These are phyloP conservation scores for Trichoderma sp. DNA, from an alignment of 2,329 filamentous ascomycete genomes.

Conservation along the genomic window DNA sequence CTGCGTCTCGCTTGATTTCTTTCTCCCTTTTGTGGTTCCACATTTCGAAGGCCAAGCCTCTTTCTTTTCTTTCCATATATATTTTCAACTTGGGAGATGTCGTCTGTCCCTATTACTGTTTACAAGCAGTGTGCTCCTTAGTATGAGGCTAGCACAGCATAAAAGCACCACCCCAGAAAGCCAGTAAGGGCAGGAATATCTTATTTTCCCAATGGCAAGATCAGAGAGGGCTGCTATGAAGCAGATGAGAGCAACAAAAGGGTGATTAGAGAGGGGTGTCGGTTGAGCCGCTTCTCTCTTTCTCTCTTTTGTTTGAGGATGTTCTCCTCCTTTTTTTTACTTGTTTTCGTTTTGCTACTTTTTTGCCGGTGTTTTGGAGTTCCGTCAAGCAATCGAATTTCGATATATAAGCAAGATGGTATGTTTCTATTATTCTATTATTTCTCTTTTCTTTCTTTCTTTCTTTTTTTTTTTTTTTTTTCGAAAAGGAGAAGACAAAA, in stretches of 20 bases:
- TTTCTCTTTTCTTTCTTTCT: no score
- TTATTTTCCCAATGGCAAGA: not conserved
- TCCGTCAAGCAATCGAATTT: not conserved
- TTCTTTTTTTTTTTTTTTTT: no score
- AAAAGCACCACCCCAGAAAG: not conserved
- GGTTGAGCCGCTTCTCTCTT: not conserved
- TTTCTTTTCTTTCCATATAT: not conserved
- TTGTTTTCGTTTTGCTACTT: not conserved
- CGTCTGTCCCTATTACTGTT: not conserved
- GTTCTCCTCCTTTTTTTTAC: not conserved
- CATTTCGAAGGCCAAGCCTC: not conserved
- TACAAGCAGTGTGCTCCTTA: not conserved
- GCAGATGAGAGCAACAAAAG: not conserved
- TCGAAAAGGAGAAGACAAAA: not conserved
- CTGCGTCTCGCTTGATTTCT: constrained; percentile 8
- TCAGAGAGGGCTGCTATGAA: not conserved
- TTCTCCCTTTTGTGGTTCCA: not conserved
- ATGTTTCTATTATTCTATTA: not conserved
- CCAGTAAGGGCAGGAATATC: not conserved
- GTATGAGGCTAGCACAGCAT: not conserved
- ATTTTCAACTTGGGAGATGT: not conserved
- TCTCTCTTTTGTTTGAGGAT: not conserved
- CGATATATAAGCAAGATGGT: constrained; percentile 1
- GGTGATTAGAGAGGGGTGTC: not conserved
- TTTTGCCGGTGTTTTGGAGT: not conserved